Percentiles rank a stretch among this genome's conserved stretches.
These are phyloP conservation scores for Dactylella cylindrospora DNA, from an alignment of 2,329 filamentous ascomycete genomes.

Conservation along the genomic window DNA sequence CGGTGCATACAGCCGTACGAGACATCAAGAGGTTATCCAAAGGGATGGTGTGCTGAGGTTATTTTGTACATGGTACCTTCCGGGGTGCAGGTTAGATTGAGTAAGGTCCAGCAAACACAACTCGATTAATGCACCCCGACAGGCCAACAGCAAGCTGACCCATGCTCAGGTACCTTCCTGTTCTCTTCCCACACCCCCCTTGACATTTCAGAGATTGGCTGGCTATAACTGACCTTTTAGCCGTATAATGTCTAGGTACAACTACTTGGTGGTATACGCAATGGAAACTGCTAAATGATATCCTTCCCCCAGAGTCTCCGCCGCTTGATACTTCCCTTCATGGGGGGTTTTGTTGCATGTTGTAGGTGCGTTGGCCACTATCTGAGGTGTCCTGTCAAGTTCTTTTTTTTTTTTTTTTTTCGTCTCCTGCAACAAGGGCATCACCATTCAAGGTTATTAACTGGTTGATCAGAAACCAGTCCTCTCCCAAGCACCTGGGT, in stretches of 20 bases:
- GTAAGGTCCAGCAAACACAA: conserved; percentile 43
- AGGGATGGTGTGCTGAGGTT: conserved; percentile 43
- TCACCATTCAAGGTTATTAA: too few species aligned
- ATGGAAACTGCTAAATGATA: neutral
- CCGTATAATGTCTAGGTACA: too few species aligned
- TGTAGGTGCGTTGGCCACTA: conserved; percentile 41
- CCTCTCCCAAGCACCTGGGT: too few species aligned
- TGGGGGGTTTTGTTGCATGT: neutral
- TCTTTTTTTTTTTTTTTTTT: too few species aligned
- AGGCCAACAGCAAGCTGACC: neutral
- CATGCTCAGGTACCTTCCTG: conserved; percentile 20
- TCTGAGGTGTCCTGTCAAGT: conserved; percentile 11
- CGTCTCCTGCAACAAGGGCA: too few species aligned
- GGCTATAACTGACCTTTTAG: too few species aligned
- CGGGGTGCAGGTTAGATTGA: conserved; percentile 32
- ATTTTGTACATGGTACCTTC: too few species aligned
- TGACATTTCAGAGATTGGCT: too few species aligned
- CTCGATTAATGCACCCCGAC: conserved; percentile 28
- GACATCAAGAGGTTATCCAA: too few species aligned
- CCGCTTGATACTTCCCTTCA: conserved; percentile 38
- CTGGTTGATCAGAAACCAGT: too few species aligned
- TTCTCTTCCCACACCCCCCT: conserved; percentile 2
- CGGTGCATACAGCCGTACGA: conserved; percentile 33
- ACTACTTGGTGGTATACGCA: too few species aligned
- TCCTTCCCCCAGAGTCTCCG: neutral